Evolutionary conservation across 2,329 filamentous ascomycete species (phyloP).

Genomic region (Sordariomycetes sp.): DNA sequence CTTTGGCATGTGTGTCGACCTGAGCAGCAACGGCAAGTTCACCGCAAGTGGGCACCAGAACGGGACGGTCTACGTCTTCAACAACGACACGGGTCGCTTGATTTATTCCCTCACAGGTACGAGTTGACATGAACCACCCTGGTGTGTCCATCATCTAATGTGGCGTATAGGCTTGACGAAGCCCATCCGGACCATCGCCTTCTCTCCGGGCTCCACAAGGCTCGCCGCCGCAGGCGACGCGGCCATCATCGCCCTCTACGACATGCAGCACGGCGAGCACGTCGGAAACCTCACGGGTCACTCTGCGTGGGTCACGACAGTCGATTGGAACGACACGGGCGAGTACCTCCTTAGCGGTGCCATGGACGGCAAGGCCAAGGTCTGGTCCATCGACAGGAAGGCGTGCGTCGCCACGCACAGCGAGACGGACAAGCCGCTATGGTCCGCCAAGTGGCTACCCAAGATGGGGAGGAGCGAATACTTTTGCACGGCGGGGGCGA

Average conservation of each 20-base stretch:
- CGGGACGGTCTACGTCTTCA: slow-evolving; percentile 86
- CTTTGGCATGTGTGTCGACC: slow-evolving; percentile 79
- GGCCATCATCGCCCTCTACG: slow-evolving; percentile 79
- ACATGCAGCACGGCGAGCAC: slow-evolving; percentile 84
- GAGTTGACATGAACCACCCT: slow-evolving; percentile 9
- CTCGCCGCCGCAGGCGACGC: slow-evolving; percentile 87
- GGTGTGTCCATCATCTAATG: neutral
- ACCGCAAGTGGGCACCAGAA: slow-evolving; percentile 90
- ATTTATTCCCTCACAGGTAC: slow-evolving; percentile 72
- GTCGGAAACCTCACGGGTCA: slow-evolving; percentile 73
- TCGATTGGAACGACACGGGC: slow-evolving; percentile 89
- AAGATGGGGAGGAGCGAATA: slow-evolving; percentile 54
- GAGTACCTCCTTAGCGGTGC: slow-evolving; percentile 81
- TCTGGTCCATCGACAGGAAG: slow-evolving; percentile 80
- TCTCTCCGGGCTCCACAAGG: slow-evolving; percentile 73
- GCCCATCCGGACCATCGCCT: slow-evolving; percentile 72
- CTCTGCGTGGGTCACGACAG: slow-evolving; percentile 74
- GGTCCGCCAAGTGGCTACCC: slow-evolving; percentile 74
- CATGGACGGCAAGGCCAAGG: slow-evolving; percentile 88
- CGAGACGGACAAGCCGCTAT: slow-evolving; percentile 75
- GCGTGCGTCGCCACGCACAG: slow-evolving; percentile 86
- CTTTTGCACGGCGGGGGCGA: slow-evolving; percentile 70
- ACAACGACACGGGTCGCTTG: slow-evolving; percentile 77
- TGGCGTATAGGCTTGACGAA: slow-evolving; percentile 61
- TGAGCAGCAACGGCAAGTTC: slow-evolving; percentile 67